phyloP scores from a whole-genome alignment of 768 basidiomycete species.

The Phanerochaete sordida region DNA sequence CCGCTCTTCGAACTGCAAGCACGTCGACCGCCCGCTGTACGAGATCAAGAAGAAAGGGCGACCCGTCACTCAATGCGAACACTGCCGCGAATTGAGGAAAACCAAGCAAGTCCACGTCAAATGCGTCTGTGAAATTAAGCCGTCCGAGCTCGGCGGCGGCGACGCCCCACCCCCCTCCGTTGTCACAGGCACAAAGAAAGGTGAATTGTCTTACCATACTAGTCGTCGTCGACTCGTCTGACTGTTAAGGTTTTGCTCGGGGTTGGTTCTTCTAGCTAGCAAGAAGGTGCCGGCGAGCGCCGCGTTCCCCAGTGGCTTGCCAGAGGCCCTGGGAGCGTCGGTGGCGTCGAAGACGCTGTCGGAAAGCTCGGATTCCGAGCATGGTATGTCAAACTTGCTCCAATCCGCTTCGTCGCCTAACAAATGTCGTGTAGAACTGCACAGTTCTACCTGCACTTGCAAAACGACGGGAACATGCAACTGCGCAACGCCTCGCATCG shows the following conservation, averaged over 20 bases:
- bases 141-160: neutral
- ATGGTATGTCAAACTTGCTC: constrained; percentile 29
- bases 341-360: constrained; percentile 41
- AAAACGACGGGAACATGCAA: constrained; percentile 45
- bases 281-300: constrained; percentile 64
- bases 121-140: constrained; percentile 30
- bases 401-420: neutral
- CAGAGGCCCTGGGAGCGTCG: constrained; percentile 64
- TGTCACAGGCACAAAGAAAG: constrained; percentile 47
- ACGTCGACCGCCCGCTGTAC: constrained; percentile 83
- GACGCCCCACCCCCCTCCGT: neutral
- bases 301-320: constrained; percentile 79
- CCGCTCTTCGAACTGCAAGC: constrained; percentile 84
- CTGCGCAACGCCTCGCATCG: constrained; percentile 46
- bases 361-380: constrained; percentile 60
- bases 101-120: constrained; percentile 39
- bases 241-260: constrained; percentile 41
- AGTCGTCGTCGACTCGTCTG: constrained; percentile 18
- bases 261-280: constrained; percentile 35
- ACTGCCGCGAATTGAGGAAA: constrained; percentile 35
- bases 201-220: constrained; percentile 39
- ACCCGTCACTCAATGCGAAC: constrained; percentile 50
- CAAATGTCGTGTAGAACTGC: neutral
- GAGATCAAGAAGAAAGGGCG: constrained; percentile 71
- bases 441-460: constrained; percentile 38